Evolutionary conservation across 2,329 filamentous ascomycete species (phyloP).

Genomic region (Aureobasidium sp.): DNA sequence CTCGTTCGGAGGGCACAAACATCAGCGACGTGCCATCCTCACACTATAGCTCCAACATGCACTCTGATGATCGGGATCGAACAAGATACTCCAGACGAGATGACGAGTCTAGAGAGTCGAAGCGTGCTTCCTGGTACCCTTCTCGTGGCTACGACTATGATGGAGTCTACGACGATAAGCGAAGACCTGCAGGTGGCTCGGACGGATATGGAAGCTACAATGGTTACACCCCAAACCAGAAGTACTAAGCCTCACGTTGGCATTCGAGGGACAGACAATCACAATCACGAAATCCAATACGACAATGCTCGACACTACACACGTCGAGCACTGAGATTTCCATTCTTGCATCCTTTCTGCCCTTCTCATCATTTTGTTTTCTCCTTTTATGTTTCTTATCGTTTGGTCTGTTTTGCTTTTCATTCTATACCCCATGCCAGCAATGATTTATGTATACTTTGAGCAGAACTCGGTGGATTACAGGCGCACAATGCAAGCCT

Average conservation of each 20-base stretch:
- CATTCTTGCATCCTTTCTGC: too few species aligned
- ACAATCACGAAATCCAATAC: too few species aligned
- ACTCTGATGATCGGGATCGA: conserved; percentile 10
- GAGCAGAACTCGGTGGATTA: background rate
- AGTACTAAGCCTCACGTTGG: background rate
- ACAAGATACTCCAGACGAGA: conserved; percentile 3
- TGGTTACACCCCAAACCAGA: background rate
- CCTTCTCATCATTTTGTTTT: too few species aligned
- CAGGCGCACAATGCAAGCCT: background rate
- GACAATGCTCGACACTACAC: background rate
- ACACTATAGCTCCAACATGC: conserved; percentile 15
- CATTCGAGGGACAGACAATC: too few species aligned
- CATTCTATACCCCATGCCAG: background rate
- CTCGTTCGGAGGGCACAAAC: conserved; percentile 14
- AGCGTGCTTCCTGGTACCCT: background rate
- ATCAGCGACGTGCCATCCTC: conserved; percentile 13
- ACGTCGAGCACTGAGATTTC: too few species aligned
- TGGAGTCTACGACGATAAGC: background rate
- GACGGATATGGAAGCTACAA: conserved; percentile 11
- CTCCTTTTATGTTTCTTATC: too few species aligned
- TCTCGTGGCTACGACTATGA: conserved; percentile 3
- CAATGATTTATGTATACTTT: background rate
- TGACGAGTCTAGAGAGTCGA: background rate
- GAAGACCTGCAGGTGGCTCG: background rate
- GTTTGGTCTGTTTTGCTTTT: background rate